These are phyloP conservation scores for Mortierella sp. DNA, from an alignment of 371 early-diverging fungal genomes.

Conservation along the genomic window DNA sequence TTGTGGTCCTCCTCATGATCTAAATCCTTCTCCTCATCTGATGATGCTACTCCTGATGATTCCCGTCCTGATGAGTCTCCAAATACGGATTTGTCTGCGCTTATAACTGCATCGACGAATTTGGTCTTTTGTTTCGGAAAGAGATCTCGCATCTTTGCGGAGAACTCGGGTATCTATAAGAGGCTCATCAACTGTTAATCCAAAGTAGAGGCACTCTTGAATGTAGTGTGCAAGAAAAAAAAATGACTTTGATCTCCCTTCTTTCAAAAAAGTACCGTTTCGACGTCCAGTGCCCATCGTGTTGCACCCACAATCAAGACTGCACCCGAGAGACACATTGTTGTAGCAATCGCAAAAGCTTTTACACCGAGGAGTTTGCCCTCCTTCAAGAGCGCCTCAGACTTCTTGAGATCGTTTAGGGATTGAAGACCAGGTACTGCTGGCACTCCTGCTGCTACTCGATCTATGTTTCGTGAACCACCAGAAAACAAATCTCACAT, in stretches of 20 bases:
- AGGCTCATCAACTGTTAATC: not conserved
- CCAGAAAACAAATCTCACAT: not conserved
- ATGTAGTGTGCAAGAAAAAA: not conserved
- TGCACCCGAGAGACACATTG: constrained; percentile 46
- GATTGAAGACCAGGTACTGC: constrained; percentile 34
- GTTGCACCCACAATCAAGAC: constrained; percentile 40
- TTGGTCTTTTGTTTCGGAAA: constrained; percentile 55
- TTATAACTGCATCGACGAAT: constrained; percentile 48
- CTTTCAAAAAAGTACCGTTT: constrained; percentile 34
- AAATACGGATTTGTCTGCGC: constrained; percentile 45
- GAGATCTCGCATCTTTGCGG: constrained; percentile 52
- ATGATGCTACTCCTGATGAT: not conserved
- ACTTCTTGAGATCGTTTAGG: constrained; percentile 34
- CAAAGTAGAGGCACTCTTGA: no score
- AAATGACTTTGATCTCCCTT: not conserved
- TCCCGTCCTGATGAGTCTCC: not conserved
- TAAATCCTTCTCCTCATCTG: constrained; percentile 31
- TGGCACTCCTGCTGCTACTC: constrained; percentile 23
- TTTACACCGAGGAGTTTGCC: constrained; percentile 44
- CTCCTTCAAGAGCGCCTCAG: constrained; percentile 43
- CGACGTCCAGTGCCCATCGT: constrained; percentile 50
- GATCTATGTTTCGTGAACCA: constrained; percentile 16
- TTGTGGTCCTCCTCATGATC: constrained; percentile 49
- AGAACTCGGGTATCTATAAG: constrained; percentile 55
- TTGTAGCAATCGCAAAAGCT: constrained; percentile 51